Evolutionary conservation across 2,329 filamentous ascomycete species (phyloP), one percentile per base, ranked within the genome.

Genomic region (Orbilia brochopaga): DNA sequence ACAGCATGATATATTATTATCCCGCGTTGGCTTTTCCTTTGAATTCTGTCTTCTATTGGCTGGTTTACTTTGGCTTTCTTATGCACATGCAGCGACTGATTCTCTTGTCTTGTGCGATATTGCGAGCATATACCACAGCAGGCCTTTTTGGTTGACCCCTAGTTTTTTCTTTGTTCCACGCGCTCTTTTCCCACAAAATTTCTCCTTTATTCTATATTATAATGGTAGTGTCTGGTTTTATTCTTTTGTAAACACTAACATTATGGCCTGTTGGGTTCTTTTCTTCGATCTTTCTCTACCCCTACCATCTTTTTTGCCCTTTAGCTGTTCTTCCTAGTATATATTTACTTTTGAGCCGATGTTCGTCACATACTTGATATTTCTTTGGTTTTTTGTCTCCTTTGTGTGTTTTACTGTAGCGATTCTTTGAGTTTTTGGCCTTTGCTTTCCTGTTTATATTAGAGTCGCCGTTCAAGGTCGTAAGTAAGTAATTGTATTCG

Each of bases 201-300:
- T 27, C 44, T 19, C 4, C 5, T 15, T 15, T 19, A 3, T 15
- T 15, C 19, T 51, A 24, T 53, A 6, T 53, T 53, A 35, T 58
- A 15, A 15, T 48, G 11, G 54, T 48, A 21, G 23, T 56, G 15
- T 23, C 23, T 58, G 35, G n/a, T 37, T 58, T 50, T 69, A 61
- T 32, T 63, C 55, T 54, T 52, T 72, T 72, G 66, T 72, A 72
- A 72, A 60, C 15, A 32, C 27, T 8, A 32, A 8, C 27, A 60
- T 24, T 23, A 10, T 64, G 35, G 24, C 15, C 27, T 48, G 35
- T 23, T 55, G 51, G 44, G 21, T 40, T 24, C 50, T 2, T 54
- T 13, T n/a, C n/a, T 37, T 40, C 32, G n/a, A n/a, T 13, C 53
- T 23, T 42, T 4, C 10, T 24, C 6, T 60, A 15, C 17, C 44